These are phyloP conservation scores for Colletotrichum somersetense DNA, from an alignment of 2,329 filamentous ascomycete genomes.

Conservation along the genomic window DNA sequence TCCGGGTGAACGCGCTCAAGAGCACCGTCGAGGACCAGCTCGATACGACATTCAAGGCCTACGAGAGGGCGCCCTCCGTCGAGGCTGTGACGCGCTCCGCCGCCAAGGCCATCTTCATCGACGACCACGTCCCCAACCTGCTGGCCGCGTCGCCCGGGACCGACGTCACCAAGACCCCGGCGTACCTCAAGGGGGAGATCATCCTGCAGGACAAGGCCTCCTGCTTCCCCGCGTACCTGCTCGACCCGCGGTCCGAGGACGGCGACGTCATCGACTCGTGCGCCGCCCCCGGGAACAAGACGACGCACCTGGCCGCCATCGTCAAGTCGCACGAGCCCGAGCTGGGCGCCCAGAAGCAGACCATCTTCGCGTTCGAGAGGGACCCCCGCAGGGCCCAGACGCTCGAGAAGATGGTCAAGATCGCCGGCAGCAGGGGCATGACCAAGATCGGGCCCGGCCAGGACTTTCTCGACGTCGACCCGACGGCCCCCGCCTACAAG, in stretches of 20 bases:
- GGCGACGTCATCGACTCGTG: conserved; percentile 93
- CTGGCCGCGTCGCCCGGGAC: conserved; percentile 80
- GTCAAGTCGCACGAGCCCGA: conserved; percentile 61
- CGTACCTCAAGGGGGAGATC: conserved; percentile 81
- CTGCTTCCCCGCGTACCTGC: conserved; percentile 92
- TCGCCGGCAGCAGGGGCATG: conserved; percentile 76
- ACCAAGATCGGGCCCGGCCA: conserved; percentile 79
- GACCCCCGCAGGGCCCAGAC: conserved; percentile 78
- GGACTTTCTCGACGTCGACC: conserved; percentile 86
- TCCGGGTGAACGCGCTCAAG: conserved; percentile 85
- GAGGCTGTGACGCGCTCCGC: conserved; percentile 64
- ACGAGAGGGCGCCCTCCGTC: conserved; percentile 68
- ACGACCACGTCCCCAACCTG: conserved; percentile 85
- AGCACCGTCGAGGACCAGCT: conserved; percentile 79
- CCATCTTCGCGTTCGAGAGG: conserved; percentile 85
- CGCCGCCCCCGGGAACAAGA: conserved; percentile 97
- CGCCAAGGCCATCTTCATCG: conserved; percentile 74
- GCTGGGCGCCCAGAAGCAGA: conserved; percentile 53
- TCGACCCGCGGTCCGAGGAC: conserved; percentile 75
- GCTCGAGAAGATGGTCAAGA: conserved; percentile 85
- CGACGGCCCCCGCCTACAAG: conserved; percentile 69
- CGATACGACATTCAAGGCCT: conserved; percentile 78
- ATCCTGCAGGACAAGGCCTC: conserved; percentile 98
- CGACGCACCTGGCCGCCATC: conserved; percentile 89
- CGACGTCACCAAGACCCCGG: conserved; percentile 78